Percentiles rank a stretch among this genome's conserved stretches.
phyloP scores from a whole-genome alignment of 2,329 filamentous ascomycete genomes.

The Aspergillus bombycis region DNA sequence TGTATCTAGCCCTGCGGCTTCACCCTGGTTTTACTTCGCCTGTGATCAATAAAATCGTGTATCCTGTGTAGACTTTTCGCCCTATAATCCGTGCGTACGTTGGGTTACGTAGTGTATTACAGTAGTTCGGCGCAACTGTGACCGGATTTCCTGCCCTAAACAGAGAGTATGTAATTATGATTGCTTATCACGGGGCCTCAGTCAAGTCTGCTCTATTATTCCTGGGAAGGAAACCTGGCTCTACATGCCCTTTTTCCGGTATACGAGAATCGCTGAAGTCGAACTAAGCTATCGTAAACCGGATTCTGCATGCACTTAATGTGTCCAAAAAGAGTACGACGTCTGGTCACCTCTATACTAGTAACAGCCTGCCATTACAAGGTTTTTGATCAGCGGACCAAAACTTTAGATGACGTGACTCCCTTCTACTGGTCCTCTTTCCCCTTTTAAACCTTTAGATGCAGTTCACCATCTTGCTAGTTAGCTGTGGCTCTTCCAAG shows the following conservation, averaged over 20 bases:
- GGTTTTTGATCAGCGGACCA: neutral
- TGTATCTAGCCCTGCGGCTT: conserved; percentile 7
- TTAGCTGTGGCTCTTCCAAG: neutral
- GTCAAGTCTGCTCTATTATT: neutral
- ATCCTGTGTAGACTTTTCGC: conserved; percentile 17
- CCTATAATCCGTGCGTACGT: neutral
- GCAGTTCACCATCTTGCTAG: neutral
- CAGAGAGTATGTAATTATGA: neutral
- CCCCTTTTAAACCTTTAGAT: neutral
- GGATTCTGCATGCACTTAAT: too few species aligned
- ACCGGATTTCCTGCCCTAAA: neutral
- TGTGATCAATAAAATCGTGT: conserved; percentile 16
- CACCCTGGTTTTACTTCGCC: conserved; percentile 14
- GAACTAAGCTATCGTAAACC: too few species aligned
- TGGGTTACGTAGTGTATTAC: neutral
- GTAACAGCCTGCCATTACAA: neutral
- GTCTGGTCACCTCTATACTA: too few species aligned
- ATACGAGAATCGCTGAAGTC: too few species aligned
- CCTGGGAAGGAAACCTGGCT: too few species aligned
- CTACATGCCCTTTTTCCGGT: neutral
- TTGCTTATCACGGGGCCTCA: neutral
- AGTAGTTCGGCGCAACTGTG: neutral
- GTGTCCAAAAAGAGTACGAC: too few species aligned
- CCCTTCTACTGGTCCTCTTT: neutral
- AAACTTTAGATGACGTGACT: neutral